These are phyloP conservation scores for Dryas drummondii DNA, from an alignment of 306 rosid genomes.

Conservation along the genomic window DNA sequence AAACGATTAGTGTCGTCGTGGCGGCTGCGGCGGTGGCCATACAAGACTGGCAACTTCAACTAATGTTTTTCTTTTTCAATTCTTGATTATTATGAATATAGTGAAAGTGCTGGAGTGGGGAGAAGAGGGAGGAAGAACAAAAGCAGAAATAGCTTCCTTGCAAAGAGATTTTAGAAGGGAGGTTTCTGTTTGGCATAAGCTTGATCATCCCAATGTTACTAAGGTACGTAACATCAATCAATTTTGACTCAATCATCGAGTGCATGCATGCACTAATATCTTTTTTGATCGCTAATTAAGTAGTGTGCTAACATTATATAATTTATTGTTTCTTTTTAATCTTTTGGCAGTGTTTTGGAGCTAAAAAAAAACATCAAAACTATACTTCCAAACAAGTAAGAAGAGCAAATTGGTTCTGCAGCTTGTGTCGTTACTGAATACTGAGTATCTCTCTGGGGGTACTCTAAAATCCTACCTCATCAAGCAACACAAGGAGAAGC, in stretches of 20 bases:
- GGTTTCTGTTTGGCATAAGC: constrained; percentile 20
- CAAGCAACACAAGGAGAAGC: background rate
- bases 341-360: background rate
- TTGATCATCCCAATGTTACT: constrained; percentile 26
- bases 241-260: too few relatives aligned
- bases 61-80: background rate
- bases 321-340: background rate
- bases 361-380: background rate
- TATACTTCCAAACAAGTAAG: background rate
- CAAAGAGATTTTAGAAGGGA: background rate
- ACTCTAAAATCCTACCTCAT: background rate
- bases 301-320: too few relatives aligned
- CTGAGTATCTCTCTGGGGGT: constrained; percentile 8
- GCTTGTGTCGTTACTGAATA: background rate
- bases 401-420: background rate
- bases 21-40: background rate
- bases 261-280: too few relatives aligned
- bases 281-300: too few relatives aligned
- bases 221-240: background rate
- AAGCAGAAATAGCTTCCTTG: background rate
- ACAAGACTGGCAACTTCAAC: background rate
- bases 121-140: background rate
- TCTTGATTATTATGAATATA: background rate
- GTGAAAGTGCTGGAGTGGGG: constrained; percentile 13
- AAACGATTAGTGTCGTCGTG: too few relatives aligned